Conservation (phyloP, 495 filamentous ascomycete species). For the Sphaerosporella brunnea region DNA sequence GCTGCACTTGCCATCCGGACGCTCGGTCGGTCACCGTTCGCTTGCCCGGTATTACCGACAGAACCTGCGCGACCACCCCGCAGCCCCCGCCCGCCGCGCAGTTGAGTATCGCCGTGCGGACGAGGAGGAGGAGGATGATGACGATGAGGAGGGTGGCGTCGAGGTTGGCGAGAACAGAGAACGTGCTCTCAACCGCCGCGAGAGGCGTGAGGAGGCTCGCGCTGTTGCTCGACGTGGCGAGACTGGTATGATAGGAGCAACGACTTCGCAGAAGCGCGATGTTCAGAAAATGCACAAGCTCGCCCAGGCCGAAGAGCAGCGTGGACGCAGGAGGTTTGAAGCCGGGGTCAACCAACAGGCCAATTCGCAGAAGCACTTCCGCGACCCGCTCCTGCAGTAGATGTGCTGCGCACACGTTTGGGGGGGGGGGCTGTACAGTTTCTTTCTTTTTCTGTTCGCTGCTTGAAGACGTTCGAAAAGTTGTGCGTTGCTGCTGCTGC, state of each 20-base stretch:
- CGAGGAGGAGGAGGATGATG: slow-evolving; percentile 35
- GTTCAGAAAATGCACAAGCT: slow-evolving; percentile 46
- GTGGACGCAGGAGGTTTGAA: slow-evolving; percentile 39
- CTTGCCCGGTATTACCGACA: slow-evolving; percentile 76
- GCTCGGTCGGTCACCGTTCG: slow-evolving; percentile 78
- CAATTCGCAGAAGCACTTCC: slow-evolving; percentile 64
- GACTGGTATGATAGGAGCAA: slow-evolving; percentile 56
- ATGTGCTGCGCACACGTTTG: too few relatives aligned
- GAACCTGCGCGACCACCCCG: slow-evolving; percentile 40
- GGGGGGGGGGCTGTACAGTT: too few relatives aligned
- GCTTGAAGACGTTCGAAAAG: too few relatives aligned
- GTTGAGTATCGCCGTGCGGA: slow-evolving; percentile 22
- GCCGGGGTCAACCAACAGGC: slow-evolving; percentile 44
- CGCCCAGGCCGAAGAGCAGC: slow-evolving; percentile 42
- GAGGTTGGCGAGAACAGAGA: slow-evolving; percentile 12
- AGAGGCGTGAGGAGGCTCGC: slow-evolving; percentile 35
- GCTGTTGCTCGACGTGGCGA: slow-evolving; percentile 52
- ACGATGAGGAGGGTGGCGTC: slow-evolving; percentile 28
- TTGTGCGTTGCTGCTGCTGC: too few relatives aligned
- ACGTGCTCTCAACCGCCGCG: slow-evolving; percentile 22
- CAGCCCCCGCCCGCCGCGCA: slow-evolving; percentile 17
- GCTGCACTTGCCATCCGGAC: slow-evolving; percentile 79
- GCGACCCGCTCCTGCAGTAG: slow-evolving; percentile 34
- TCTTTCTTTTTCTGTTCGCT: too few relatives aligned
- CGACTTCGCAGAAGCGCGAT: slow-evolving; percentile 49